phyloP scores from a whole-genome alignment of 257 asterid species.

The Solanum neorickii region DNA sequence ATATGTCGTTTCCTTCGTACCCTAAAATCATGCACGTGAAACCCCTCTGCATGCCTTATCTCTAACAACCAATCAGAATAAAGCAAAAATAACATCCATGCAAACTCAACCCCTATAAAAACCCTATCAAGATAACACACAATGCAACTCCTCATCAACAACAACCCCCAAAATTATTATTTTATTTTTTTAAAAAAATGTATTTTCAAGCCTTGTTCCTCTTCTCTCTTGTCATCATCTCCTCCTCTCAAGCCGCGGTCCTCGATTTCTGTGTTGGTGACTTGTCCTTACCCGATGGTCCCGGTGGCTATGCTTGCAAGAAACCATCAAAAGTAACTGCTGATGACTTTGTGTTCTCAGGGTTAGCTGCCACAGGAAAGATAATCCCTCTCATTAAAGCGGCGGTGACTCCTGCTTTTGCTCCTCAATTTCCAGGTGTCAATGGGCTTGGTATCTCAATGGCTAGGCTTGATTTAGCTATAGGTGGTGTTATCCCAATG shows the following conservation, averaged over 20 bases:
- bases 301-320: conserved; percentile 63
- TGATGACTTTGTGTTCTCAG: conserved; percentile 39
- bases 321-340: conserved; percentile 24
- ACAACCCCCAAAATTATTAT: too few species aligned
- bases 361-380: conserved; percentile 36
- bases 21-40: conserved; percentile 3
- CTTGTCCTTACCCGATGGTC: conserved; percentile 29
- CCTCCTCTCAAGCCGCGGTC: conserved; percentile 29
- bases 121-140: not conserved
- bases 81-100: not conserved
- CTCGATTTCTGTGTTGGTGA: conserved; percentile 69
- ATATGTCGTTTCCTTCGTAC: conserved; percentile 5
- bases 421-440: conserved; percentile 54
- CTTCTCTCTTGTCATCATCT: conserved; percentile 15
- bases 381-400: conserved; percentile 60
- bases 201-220: conserved; percentile 6
- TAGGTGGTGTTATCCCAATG: conserved; percentile 50
- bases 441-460: conserved; percentile 62
- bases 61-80: not conserved
- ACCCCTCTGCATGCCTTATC: not conserved
- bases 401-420: conserved; percentile 58
- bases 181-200: not conserved
- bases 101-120: not conserved
- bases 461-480: conserved; percentile 58
- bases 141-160: not conserved